Base-by-base conservation (phyloP, 1,284 basidiomycete genomes). In the Puccinia novopanici region DNA sequence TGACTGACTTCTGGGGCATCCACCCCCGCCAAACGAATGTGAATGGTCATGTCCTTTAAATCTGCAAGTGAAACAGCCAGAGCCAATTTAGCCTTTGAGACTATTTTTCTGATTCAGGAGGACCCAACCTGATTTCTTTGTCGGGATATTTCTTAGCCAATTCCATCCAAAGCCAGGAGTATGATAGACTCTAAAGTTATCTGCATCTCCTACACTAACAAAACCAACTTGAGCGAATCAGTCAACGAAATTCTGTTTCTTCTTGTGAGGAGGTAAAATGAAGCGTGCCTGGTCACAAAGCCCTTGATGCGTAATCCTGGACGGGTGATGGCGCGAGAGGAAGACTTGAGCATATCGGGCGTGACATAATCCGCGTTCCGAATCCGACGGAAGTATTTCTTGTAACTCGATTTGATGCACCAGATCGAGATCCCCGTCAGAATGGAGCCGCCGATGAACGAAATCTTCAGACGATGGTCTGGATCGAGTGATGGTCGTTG, bases 171-270 rank as follows among this genome's bases (percentile, higher is more conserved):
- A 52, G 12, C 77, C 77, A 52, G 77, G 77, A 9, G 77, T 79
- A 30, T 79, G 77, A 72, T 59, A 79, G 13, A 79, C 24, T 50
- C 77, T 34, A n/a, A 79, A 79, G 37, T 79, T 79, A 61, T 79
- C 77, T 55, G 77, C 77, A 71, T 79, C 77, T 54, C 77, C 77
- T 45, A 79, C 77, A 59, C 77, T 79, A 72, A 37, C 37, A n/a
- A 50, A 71, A 45, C 42, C 48, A 57, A 71, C 34, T 37, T n/a
- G 22, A 27, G 15, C 30, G 30, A 24, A 54, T 37, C 52, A 73
- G 52, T 30, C 30, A 10, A 72, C 4, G 15, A 54, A 24, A 42
- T 45, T 34, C 15, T n/a, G 19, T n/a, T 4, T 19, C n/a, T 24
- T 24, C n/a, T 61, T 34, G 4, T 34, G 34, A 34, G 34, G 34